These are phyloP conservation scores for Podospora comata DNA, from an alignment of 495 filamentous ascomycete genomes.

Conservation along the genomic window DNA sequence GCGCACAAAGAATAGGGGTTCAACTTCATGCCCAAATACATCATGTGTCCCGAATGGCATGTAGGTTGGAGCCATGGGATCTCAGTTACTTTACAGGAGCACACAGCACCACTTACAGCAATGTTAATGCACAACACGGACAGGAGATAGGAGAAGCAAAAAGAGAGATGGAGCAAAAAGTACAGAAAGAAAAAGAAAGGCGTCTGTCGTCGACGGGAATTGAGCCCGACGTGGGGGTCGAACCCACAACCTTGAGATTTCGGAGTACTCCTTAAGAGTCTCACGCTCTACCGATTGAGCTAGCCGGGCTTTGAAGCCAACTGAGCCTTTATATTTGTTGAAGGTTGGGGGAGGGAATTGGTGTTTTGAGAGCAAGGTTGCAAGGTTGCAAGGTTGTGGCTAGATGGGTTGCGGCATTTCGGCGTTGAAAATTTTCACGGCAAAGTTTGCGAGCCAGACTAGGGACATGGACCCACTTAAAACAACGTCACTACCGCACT, in stretches of 20 bases:
- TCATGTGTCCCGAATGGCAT: too few relatives aligned
- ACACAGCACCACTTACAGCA: too few relatives aligned
- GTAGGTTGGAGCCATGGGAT: too few relatives aligned
- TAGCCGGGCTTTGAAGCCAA: slow-evolving; percentile 44
- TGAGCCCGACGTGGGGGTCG: slow-evolving; percentile 12
- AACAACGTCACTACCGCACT: background rate
- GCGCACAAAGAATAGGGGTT: too few relatives aligned
- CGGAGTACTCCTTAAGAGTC: slow-evolving; percentile 53
- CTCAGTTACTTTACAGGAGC: too few relatives aligned
- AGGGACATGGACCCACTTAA: background rate
- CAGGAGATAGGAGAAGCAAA: background rate
- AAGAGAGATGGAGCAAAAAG: background rate
- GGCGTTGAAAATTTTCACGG: background rate
- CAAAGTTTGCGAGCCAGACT: background rate
- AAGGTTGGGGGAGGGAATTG: background rate
- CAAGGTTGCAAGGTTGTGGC: background rate
- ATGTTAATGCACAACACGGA: background rate
- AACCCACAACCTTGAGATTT: slow-evolving; percentile 14
- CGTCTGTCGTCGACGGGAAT: slow-evolving; percentile 10
- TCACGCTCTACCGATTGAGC: slow-evolving; percentile 80
- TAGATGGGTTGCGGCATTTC: slow-evolving; percentile 3
- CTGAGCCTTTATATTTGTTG: background rate
- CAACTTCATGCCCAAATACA: too few relatives aligned
- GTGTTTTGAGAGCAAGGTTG: background rate
- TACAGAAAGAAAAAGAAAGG: background rate